A percentile compares a stretch with the other conserved stretches of the same genome.
These are phyloP conservation scores for Amaranthus palmeri DNA, from an alignment of 148 eudicot genomes.

Conservation along the genomic window DNA sequence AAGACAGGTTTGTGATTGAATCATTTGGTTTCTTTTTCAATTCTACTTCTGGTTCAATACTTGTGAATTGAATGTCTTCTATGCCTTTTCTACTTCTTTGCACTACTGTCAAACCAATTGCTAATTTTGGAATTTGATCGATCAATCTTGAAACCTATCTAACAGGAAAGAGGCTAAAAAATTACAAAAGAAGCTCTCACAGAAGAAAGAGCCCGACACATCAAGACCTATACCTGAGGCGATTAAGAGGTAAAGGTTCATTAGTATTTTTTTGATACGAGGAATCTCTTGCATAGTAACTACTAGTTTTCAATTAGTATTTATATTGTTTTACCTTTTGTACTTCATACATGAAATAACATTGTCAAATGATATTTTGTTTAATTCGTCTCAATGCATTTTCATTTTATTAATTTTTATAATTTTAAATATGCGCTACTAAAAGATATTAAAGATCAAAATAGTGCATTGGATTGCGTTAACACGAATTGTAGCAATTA, in stretches of 20 bases:
- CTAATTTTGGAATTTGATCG: background rate
- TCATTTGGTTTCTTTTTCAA: background rate
- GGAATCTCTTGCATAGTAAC: too few relatives aligned
- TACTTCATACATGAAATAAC: too few relatives aligned
- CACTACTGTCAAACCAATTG: background rate
- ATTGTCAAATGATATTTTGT: too few relatives aligned
- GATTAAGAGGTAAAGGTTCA: slow-evolving; percentile 48
- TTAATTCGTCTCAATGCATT: too few relatives aligned
- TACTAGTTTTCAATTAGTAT: too few relatives aligned
- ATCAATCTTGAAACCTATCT: background rate
- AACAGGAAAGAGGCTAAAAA: slow-evolving; percentile 71
- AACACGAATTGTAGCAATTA: too few relatives aligned
- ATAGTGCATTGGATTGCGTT: too few relatives aligned
- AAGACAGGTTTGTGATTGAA: slow-evolving; percentile 60
- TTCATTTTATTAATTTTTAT: too few relatives aligned
- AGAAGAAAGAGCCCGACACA: slow-evolving; percentile 18
- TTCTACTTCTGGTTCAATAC: background rate
- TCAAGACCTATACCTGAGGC: slow-evolving; percentile 38
- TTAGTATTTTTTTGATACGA: background rate
- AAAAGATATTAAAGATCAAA: too few relatives aligned
- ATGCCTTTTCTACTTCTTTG: background rate
- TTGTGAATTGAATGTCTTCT: background rate
- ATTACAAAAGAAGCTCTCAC: slow-evolving; percentile 31
- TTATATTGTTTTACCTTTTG: too few relatives aligned
- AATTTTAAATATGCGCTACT: too few relatives aligned